These are phyloP conservation scores for Microglena sp. DNA, from an alignment of 139 green algal species.

Conservation along the genomic window DNA sequence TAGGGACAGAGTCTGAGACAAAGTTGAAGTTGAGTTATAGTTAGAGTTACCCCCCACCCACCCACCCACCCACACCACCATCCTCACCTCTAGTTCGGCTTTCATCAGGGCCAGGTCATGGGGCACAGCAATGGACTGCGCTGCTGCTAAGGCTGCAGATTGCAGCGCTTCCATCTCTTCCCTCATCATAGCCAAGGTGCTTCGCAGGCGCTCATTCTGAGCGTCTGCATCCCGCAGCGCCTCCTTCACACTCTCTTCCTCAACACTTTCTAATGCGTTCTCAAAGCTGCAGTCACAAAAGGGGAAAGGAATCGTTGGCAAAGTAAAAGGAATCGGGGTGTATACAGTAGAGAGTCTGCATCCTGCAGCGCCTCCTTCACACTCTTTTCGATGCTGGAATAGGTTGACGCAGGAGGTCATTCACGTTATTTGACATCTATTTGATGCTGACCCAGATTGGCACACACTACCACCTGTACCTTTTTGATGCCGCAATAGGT, in stretches of 20 bases:
- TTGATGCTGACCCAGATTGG: background rate
- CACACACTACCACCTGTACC: background rate
- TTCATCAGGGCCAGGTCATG: conserved; percentile 5
- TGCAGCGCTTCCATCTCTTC: conserved; percentile 54
- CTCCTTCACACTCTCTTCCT: conserved; percentile 8
- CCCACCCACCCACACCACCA: no score
- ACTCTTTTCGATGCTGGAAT: no score
- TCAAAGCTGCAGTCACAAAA: background rate
- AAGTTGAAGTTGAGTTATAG: no score
- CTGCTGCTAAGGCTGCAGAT: conserved; percentile 12
- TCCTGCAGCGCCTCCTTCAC: conserved; percentile 18
- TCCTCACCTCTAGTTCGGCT: no score
- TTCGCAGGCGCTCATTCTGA: conserved; percentile 42
- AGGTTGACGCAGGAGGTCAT: background rate
- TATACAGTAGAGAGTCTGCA: conserved; percentile 26
- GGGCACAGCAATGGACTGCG: background rate
- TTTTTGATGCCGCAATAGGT: background rate
- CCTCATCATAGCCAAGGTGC: conserved; percentile 40
- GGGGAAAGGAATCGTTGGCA: background rate
- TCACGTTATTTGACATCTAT: background rate
- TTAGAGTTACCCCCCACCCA: no score
- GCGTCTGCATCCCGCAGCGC: conserved; percentile 27
- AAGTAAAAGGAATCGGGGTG: background rate
- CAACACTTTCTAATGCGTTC: conserved; percentile 9
- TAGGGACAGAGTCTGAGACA: no score